A percentile compares a stretch with the other conserved stretches of the same genome.
These are phyloP conservation scores for Picochlorum sp. DNA, from an alignment of 139 green algal genomes.

Conservation along the genomic window DNA sequence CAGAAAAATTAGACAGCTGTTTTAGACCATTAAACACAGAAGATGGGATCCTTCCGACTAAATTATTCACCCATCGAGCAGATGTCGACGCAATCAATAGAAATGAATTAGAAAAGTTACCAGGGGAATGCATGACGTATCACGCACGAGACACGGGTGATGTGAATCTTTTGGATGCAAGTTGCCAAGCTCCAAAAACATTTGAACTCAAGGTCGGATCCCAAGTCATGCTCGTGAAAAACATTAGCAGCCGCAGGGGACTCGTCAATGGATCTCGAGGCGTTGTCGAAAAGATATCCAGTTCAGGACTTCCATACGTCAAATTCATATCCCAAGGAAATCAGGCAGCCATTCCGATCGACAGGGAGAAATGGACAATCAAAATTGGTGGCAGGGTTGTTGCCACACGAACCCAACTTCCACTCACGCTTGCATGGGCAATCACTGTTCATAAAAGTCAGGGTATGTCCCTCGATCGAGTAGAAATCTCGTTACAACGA, in stretches of 20 bases:
- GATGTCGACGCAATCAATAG: constrained; percentile 45
- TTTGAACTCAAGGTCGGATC: constrained; percentile 39
- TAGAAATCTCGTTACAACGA: constrained; percentile 33
- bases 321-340: not conserved
- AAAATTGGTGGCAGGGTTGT: constrained; percentile 12
- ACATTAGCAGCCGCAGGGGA: constrained; percentile 23
- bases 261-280: constrained; percentile 64
- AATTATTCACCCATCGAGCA: constrained; percentile 40
- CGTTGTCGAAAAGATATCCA: constrained; percentile 32
- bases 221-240: constrained; percentile 48
- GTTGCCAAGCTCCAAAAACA: constrained; percentile 19
- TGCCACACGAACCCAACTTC: constrained; percentile 34
- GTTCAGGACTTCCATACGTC: constrained; percentile 16
- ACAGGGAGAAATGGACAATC: constrained; percentile 30
- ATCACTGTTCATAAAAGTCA: constrained; percentile 64
- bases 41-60: constrained; percentile 53
- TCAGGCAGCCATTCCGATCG: constrained; percentile 22
- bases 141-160: constrained; percentile 26
- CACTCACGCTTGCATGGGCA: constrained; percentile 57
- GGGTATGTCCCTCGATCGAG: constrained; percentile 61
- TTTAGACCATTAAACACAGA: constrained; percentile 27
- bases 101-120: constrained; percentile 26
- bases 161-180: constrained; percentile 15
- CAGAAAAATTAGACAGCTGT: constrained; percentile 21
- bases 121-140: constrained; percentile 17